These are phyloP conservation scores for Canavalia gladiata DNA, from an alignment of 306 rosid genomes.

Conservation along the genomic window DNA sequence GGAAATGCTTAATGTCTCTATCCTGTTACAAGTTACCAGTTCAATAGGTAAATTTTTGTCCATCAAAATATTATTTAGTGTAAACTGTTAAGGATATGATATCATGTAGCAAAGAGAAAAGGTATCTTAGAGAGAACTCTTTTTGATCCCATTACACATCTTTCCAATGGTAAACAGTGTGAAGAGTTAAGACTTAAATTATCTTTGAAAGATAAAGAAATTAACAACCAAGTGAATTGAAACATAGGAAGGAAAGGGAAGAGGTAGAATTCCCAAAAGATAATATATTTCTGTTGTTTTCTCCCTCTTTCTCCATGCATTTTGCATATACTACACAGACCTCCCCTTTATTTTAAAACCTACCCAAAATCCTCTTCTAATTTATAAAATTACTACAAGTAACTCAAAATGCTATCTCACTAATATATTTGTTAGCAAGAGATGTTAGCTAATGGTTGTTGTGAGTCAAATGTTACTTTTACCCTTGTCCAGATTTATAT, in stretches of 20 bases:
- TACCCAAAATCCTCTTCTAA: neutral
- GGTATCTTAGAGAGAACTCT: conserved; percentile 21
- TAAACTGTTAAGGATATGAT: neutral
- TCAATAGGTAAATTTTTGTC: conserved; percentile 1
- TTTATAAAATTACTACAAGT: conserved; percentile 3
- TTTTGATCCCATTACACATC: conserved; percentile 14
- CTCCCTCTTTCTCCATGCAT: conserved; percentile 31
- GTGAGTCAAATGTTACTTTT: neutral
- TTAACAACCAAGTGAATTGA: conserved; percentile 32
- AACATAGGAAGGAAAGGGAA: conserved; percentile 28
- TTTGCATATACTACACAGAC: conserved; percentile 17
- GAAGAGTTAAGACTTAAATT: conserved; percentile 15
- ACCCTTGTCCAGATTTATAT: conserved; percentile 10
- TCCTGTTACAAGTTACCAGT: conserved; percentile 19
- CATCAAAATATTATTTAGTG: conserved; percentile 36
- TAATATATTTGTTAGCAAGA: neutral
- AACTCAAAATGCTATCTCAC: conserved; percentile 13
- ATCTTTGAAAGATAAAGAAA: conserved; percentile 1
- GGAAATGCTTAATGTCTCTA: conserved; percentile 30
- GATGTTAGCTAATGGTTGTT: conserved; percentile 14
- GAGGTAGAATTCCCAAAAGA: conserved; percentile 40
- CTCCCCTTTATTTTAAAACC: neutral
- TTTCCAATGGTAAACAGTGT: conserved; percentile 13
- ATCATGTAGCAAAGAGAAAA: neutral
- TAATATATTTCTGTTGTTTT: conserved; percentile 9